phyloP scores from a whole-genome alignment of 2,329 filamentous ascomycete species.

The Penicillium capsulatum region DNA sequence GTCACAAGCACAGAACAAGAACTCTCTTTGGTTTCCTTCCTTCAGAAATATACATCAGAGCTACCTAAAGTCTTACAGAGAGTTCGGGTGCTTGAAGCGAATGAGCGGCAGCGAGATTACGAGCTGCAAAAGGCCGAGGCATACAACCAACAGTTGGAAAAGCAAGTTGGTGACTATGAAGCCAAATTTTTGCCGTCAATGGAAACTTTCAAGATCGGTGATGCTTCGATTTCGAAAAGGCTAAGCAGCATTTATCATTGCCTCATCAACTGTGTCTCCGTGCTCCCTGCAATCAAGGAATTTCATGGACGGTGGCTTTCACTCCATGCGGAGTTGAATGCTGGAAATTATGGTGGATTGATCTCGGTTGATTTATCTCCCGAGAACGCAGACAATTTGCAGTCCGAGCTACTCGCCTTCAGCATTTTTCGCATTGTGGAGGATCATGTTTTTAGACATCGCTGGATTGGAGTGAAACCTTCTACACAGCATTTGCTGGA shows the following conservation, averaged over 20 bases:
- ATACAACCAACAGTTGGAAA: not conserved
- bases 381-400: not conserved
- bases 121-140: not conserved
- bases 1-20: too few relatives aligned
- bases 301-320: not conserved
- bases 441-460: not conserved
- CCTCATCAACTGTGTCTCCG: not conserved
- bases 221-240: not conserved
- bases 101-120: not conserved
- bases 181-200: not conserved
- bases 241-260: not conserved
- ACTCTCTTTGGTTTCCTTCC: too few relatives aligned
- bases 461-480: not conserved
- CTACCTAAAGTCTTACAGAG: not conserved
- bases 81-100: not conserved
- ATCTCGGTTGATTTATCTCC: not conserved
- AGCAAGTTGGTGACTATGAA: not conserved
- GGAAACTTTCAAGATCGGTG: not conserved
- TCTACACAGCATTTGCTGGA: not conserved
- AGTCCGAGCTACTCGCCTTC: not conserved
- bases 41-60: too few relatives aligned
- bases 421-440: not conserved
- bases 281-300: not conserved
- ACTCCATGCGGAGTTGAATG: not conserved
- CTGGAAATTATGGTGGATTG: not conserved